Conservation (phyloP, 768 basidiomycete species). For the Suillus cothurnatus region DNA sequence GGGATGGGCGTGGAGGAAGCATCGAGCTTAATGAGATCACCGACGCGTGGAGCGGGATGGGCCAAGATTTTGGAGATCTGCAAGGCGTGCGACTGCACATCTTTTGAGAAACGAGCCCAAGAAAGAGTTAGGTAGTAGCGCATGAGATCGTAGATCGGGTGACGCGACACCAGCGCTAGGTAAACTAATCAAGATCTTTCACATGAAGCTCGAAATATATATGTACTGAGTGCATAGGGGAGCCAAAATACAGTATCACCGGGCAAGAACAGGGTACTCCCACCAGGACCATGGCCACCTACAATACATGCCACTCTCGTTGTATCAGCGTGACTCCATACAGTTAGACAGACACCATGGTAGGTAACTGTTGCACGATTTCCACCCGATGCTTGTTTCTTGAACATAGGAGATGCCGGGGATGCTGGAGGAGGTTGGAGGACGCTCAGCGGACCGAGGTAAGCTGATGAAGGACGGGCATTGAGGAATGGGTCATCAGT, state of each 20-base stretch:
- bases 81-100: constrained; percentile 89
- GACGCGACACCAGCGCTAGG: constrained; percentile 85
- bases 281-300: constrained; percentile 76
- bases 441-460: constrained; percentile 75
- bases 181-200: constrained; percentile 14
- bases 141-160: constrained; percentile 95
- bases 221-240: constrained; percentile 87
- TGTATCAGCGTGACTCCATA: constrained; percentile 94
- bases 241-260: constrained; percentile 95
- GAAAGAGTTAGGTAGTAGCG: constrained; percentile 94
- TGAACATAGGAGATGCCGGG: constrained; percentile 31
- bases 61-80: constrained; percentile 88
- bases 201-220: constrained; percentile 10
- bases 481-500: constrained; percentile 68
- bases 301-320: constrained; percentile 81
- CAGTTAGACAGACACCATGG: constrained; percentile 90
- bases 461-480: constrained; percentile 76
- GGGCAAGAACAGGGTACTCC: constrained; percentile 86
- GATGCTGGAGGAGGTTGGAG: constrained; percentile 41
- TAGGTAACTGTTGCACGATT: constrained; percentile 61
- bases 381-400: constrained; percentile 33
- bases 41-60: constrained; percentile 84
- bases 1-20: constrained; percentile 68
- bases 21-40: constrained; percentile 84
- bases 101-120: constrained; percentile 93